Base-by-base conservation (phyloP, 768 basidiomycete genomes). In the Phylloporus sp. region DNA sequence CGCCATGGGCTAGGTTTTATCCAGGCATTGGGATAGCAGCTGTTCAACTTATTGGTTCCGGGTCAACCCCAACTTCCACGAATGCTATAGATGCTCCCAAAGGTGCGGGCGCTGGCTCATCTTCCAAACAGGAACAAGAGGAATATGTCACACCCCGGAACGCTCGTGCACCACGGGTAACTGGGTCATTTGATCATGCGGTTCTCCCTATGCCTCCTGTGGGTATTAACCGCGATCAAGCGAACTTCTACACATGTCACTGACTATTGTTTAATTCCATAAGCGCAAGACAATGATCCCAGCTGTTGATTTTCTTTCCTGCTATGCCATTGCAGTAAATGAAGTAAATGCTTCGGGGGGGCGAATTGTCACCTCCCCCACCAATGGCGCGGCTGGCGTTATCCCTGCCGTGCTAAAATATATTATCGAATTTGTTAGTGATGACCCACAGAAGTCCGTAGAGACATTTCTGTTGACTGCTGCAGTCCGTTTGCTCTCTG, bases 301-400 rank as follows among this genome's bases (percentile, higher is more conserved):
- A 0, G 93, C 91, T 1, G 84, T 98, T 70, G 94, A 98, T 63
- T 95, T 94, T 63, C 73, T 98, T 53, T 89, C 88, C 2, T 91
- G 91, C 54, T 97, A 97, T 68, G 95, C 93, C 3, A 95, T 94
- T 48, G 91, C 91, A 16, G 92, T 94, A 12, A 95, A 95, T 61
- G 95, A 97, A 67, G 93, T 95, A 12, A 97, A 95, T 62, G 94
- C 94, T 5, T 79, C 82, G 27, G 94, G 95, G 0, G 95, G 95
- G 0, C 79, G 95, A 28, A 95, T 98, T 47, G 95, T 98, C 41
- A 97, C 95, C 2, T 89, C 90, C 6, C 95, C 91, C 3, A 95
- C 94, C 6, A 94, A 94, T 63, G 95, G 95, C 39, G 92, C 94
- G 0, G 88, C 88, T 10, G 95, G 95, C 7, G 88, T 97, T 39